A percentile compares a stretch with the other conserved stretches of the same genome.
Conservation (phyloP, 2,329 filamentous ascomycete genomes). For the Cladosporium sp. region DNA sequence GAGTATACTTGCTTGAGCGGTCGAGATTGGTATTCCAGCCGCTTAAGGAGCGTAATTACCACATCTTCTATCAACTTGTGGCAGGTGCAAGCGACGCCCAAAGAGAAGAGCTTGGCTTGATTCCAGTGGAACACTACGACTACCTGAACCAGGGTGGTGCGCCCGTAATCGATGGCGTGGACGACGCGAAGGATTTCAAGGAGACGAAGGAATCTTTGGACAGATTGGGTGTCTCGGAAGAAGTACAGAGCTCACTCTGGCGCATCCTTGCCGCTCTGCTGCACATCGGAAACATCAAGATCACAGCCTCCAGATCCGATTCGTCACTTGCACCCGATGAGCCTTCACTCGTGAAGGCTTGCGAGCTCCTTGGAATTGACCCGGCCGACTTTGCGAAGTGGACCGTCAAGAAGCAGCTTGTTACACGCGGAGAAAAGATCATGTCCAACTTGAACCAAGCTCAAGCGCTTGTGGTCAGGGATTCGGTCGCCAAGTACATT, state of each 20-base stretch:
- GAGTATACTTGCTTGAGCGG: constrained; percentile 90
- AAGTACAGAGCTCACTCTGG: constrained; percentile 81
- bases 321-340: constrained; percentile 78
- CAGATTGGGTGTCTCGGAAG: constrained; percentile 75
- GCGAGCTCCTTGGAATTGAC: constrained; percentile 82
- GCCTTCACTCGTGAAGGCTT: constrained; percentile 75
- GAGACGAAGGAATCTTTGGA: constrained; percentile 81
- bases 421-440: constrained; percentile 96
- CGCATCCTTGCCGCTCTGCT: constrained; percentile 83
- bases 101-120: constrained; percentile 71
- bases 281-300: constrained; percentile 95
- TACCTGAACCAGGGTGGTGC: constrained; percentile 95
- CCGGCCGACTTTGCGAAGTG: constrained; percentile 85
- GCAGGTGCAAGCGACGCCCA: constrained; percentile 85
- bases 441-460: constrained; percentile 91
- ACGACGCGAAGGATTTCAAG: constrained; percentile 90
- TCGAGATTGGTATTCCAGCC: constrained; percentile 96
- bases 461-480: constrained; percentile 88
- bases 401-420: constrained; percentile 98
- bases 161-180: constrained; percentile 86
- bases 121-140: constrained; percentile 85
- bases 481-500: constrained; percentile 97
- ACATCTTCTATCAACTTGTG: constrained; percentile 97
- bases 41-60: constrained; percentile 95
- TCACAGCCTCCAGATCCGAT: constrained; percentile 82